Conservation (phyloP, 2,329 filamentous ascomycete species). For the Thielaviopsis euricoi region DNA sequence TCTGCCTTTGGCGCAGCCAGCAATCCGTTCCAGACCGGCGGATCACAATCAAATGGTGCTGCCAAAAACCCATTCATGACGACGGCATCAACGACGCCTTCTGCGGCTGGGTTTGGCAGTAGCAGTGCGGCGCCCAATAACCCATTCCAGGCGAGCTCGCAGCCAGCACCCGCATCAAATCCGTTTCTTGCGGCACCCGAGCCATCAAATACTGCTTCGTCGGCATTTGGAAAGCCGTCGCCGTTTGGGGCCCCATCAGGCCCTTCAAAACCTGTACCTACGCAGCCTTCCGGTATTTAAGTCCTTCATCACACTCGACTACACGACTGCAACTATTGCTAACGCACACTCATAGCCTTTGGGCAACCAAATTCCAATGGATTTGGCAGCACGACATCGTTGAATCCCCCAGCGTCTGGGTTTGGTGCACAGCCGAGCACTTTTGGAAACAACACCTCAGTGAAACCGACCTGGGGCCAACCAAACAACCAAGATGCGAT, state of each 20-base stretch:
- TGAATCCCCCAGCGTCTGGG: not conserved
- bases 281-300: slow-evolving; percentile 5
- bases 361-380: not conserved
- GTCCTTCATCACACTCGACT: not conserved
- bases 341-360: not conserved
- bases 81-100: not conserved
- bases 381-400: not conserved
- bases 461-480: not conserved
- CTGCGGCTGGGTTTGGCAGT: not conserved
- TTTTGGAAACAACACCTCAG: not conserved
- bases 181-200: not conserved
- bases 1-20: slow-evolving; percentile 1
- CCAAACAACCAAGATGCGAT: not conserved
- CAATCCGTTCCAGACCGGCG: slow-evolving; percentile 10
- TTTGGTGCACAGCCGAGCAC: not conserved
- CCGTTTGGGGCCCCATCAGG: slow-evolving; percentile 5
- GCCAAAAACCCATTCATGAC: too few species aligned
- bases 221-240: slow-evolving; percentile 5
- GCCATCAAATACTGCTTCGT: not conserved
- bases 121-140: not conserved
- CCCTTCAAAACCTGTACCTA: not conserved
- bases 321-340: not conserved
- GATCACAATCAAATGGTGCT: too few species aligned
- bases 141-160: slow-evolving; percentile 4
- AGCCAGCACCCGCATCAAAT: not conserved